Evolutionary conservation across 1,284 basidiomycete genomes (phyloP).

Genomic region (Phylloboletellus chloephorus): DNA sequence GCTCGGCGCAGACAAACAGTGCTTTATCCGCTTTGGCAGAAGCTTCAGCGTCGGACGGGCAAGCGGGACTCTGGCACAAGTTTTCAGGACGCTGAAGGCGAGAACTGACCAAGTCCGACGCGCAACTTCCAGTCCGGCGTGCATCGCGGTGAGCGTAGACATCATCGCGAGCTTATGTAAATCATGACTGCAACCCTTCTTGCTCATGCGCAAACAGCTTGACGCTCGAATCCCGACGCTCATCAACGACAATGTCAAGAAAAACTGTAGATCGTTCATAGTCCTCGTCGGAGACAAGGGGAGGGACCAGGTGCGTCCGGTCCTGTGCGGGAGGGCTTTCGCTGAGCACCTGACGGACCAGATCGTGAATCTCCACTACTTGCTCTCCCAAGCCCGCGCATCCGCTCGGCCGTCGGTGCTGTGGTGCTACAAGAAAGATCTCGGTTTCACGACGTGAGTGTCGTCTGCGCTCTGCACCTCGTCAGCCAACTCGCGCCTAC

Average conservation of each 20-base stretch:
- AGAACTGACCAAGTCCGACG: no score
- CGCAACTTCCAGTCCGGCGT: no score
- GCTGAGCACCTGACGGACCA: slow-evolving; percentile 28
- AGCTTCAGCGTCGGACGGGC: no score
- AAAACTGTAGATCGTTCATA: slow-evolving; percentile 93
- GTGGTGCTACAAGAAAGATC: slow-evolving; percentile 97
- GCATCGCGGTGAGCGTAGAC: no score
- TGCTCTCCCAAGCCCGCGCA: slow-evolving; percentile 86
- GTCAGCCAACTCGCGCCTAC: neutral
- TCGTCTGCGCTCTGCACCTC: neutral
- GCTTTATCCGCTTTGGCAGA: no score
- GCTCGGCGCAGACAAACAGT: neutral
- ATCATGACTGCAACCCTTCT: neutral
- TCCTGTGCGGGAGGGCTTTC: slow-evolving; percentile 14
- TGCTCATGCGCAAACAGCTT: slow-evolving; percentile 71
- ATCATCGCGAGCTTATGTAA: no score
- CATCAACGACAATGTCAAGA: slow-evolving; percentile 90
- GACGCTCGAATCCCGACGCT: slow-evolving; percentile 91
- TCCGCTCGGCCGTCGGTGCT: slow-evolving; percentile 87
- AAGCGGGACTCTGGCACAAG: no score
- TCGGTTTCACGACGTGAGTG: slow-evolving; percentile 85
- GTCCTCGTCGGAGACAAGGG: slow-evolving; percentile 95
- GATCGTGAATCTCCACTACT: slow-evolving; percentile 95
- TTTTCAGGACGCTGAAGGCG: no score
- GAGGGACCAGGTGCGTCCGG: slow-evolving; percentile 69